A percentile compares a stretch with the other conserved stretches of the same genome.
These are phyloP conservation scores for Volvox reticuliferus DNA, from an alignment of 139 green algal genomes.

Conservation along the genomic window DNA sequence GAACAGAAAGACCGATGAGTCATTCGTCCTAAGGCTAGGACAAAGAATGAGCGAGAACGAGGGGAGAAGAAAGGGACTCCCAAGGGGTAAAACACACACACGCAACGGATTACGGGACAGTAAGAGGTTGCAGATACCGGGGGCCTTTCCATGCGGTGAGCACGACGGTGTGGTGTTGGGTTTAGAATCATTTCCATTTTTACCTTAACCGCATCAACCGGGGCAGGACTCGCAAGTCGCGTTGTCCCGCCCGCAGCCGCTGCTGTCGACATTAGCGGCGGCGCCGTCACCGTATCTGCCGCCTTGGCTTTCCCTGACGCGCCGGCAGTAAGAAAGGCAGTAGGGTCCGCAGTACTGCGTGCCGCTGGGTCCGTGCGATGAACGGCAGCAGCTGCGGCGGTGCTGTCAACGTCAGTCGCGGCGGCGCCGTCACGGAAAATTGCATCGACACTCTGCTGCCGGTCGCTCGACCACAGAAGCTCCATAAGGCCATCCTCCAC, in stretches of 20 bases:
- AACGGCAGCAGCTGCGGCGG: background rate
- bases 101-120: background rate
- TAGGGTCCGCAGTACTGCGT: too few species aligned
- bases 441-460: background rate
- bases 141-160: background rate
- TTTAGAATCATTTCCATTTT: background rate
- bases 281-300: too few species aligned
- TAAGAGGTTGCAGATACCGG: background rate
- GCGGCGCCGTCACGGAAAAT: background rate
- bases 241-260: too few species aligned
- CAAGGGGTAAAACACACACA: background rate
- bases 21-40: background rate
- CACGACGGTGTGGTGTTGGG: background rate
- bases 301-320: too few species aligned
- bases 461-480: background rate
- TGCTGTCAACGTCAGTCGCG: background rate
- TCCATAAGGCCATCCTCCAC: constrained; percentile 15
- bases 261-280: background rate
- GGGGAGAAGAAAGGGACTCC: too few species aligned
- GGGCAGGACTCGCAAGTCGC: background rate
- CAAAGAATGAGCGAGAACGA: background rate
- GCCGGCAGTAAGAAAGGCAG: too few species aligned
- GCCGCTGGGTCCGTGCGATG: background rate
- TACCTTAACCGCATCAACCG: too few species aligned
- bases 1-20: background rate